Evolutionary conservation across 1,284 basidiomycete species (phyloP), one percentile per base, ranked within the genome.

Genomic region (Ceratobasidium papillatum): DNA sequence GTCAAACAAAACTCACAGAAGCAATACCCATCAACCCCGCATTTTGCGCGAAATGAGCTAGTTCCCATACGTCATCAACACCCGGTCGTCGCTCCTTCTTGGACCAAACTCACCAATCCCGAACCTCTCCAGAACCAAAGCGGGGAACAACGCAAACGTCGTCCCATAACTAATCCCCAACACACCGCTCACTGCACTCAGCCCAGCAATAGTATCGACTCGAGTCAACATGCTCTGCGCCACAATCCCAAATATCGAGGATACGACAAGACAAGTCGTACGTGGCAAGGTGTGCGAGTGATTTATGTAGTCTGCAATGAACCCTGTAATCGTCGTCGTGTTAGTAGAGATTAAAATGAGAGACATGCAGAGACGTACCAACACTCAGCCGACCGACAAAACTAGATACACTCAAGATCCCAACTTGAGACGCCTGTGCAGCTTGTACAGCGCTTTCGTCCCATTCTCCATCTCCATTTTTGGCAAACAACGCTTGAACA

Each of bases 361-460:
- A n/a, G n/a, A 9, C 12, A 45, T 3, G 25, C 27, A n/a, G 27
- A n/a, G 25, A 79, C 80, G 75, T 65, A 89, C 94, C 95, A 30
- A 94, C 92, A 14, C 90, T 76, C 56, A 98, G 87, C 27, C 96
- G 88, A 0, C 95, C 95, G 0, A 86, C 78, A 68, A 92, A 97
- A 81, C 95, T 98, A 82, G 90, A 92, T 36, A 98, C 78, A 77
- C 93, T 95, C 77, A 98, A 87, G 3, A 89, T 86, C 0, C 94
- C 94, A 0, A 98, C 95, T 79, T 97, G 94, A 1, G 88, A 85
- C 0, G 94, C 91, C 83, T 98, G 96, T 86, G 91, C 91, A 66
- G 88, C 87, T 1, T 90, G 86, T 0, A 94, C 90, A 76, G 86
- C 85, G 0, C 86, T 81, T 30, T 89, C 87, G 78, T 94, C 89